Base-by-base conservation (phyloP, 805 yeast genomes). In the Myxozyma monticola region DNA sequence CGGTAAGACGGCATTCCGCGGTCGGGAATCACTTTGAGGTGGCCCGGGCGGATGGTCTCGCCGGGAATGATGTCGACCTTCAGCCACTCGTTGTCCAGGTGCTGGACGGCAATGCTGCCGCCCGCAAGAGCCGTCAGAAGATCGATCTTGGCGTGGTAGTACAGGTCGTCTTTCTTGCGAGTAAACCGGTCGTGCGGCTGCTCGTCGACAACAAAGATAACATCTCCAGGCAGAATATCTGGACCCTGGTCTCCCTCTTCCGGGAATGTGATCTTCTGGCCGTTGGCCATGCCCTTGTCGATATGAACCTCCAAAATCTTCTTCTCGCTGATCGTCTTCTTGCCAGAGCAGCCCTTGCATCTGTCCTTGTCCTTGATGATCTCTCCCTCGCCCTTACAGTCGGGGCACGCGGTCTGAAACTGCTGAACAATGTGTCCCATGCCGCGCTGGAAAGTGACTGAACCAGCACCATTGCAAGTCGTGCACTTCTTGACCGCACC, bases 381-480 rank as follows among this genome's bases (percentile, higher is more conserved):
- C 70, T 85, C 91, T 69, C 99, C 99, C 53, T 84, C 77, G 68
- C 98, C 99, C 60, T 81, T 73, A 82, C 99, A 93, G 52, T 72
- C 83, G 62, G 86, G 91, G 85, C 99, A 93, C 47, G 81, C 83
- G 39, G 95, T 82, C 76, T 93, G 98, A 81, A 87, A 87, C 78
- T 96, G 86, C 76, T 93, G 99, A 65, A 93, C 86, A 90, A 93
- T 88, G 60, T 96, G 96, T 63, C 99, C 99, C 96, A 93, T 90
- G 74, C 93, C 98, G 76, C 96, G 86, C 45, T 96, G 88, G 60
- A 89, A 85, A 60, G 91, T 84, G 71, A 81, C 87, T 70, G 84
- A 73, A 79, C 99, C 99, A 63, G 79, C 78, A 71, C 99, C 99
- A 66, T 80, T 79, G 83, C 99, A 93, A 34, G 81, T 69, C 45